Evolutionary conservation across 2,329 filamentous ascomycete genomes (phyloP), one percentile per base, ranked within the genome.

Genomic region (Fusarium zealandicum): DNA sequence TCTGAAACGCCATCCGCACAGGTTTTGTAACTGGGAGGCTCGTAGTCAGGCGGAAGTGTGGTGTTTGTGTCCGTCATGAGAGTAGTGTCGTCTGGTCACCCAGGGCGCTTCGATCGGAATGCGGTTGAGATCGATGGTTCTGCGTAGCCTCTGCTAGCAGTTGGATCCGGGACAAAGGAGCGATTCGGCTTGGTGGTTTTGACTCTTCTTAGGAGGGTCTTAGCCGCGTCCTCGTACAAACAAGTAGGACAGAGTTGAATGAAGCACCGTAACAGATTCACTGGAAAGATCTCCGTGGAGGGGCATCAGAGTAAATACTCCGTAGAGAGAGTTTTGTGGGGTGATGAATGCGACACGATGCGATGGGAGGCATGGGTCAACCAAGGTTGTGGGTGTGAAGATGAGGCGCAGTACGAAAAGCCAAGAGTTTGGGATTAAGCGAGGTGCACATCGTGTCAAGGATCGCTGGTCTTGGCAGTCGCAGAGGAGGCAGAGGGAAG

Each of bases 1-100:
- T 54, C 53, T 0, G 61, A 45, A 9, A 63, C 51, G 4, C 53
- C 61, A 36, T 35, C 40, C 7, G 44, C 8, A 18, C 61, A 63
- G 5, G 36, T 61, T 1, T 49, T 41, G 43, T 58, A 63, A 9
- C 16, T 55, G 2, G 60, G 60, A 3, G 52, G 57, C 1, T 45
- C 38, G n/a, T 58, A 61, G 27, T 38, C 31, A 8, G 31, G 22
- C 35, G 52, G 33, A 5, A 43, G 27, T 17, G 31, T 46, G n/a
- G 27, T 42, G 44, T 33, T 44, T 53, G 32, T 46, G 13, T 16
- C 38, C 16, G 25, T 12, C 43, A 46, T 46, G 22, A 4, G 32
- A 12, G 11, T 20, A 13, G 14, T 28, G 13, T 36, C 6, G 11
- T 6, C 6, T 2, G 14, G 11, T 3, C 8, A n/a, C n/a, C 17